Base-by-base conservation (phyloP, 2,329 filamentous ascomycete genomes). In the Paracoccidioides lutzii region DNA sequence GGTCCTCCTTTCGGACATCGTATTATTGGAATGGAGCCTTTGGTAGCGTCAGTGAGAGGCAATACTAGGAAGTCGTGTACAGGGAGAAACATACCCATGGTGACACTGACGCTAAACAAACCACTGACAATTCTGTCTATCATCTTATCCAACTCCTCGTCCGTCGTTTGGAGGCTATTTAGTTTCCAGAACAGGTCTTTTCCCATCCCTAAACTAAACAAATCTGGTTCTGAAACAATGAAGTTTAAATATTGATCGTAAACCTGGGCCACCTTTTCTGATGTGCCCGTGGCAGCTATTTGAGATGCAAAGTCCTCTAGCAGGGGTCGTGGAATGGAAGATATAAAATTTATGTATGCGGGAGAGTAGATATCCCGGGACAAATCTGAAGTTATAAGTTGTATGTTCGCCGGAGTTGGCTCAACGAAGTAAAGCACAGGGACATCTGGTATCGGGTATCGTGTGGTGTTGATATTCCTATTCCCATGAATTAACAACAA, bases 211-310 rank as follows among this genome's bases (percentile, higher is more conserved):
- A 98, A 75, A 66, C 88, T 95, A 73, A 98, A 98, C 4, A 98
- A 77, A 68, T 97, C 91, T 4, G 91, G 90, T 69, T 98, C 93
- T 38, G 88, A 88, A 44, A 97, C 91, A 60, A 97, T 87, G 66
- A 97, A 98, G 72, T 98, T 97, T 54, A 98, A 78, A 67, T 97
- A 97, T 69, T 98, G 93, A 68, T 98, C 93, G 64, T 85, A 98
- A 5, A 98, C 81, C 66, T 96, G 90, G 2, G 90, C 84, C 59
- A 98, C 90, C 64, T 87, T 83, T 63, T 97, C 91, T 4, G 91
- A 84, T 0, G 90, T 95, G 32, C 85, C 88, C 10, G 89, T 83
- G 35, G 86, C 76, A 5, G 89, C 90, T 9, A 91, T 94, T 68
- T 95, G 84, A 14, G 87, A 79, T 4, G 90, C 93, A 68, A 98